A percentile compares a stretch with the other conserved stretches of the same genome.
These are phyloP conservation scores for Diutina pseudorugosa DNA, from an alignment of 1,139 yeast genomes.

Conservation along the genomic window DNA sequence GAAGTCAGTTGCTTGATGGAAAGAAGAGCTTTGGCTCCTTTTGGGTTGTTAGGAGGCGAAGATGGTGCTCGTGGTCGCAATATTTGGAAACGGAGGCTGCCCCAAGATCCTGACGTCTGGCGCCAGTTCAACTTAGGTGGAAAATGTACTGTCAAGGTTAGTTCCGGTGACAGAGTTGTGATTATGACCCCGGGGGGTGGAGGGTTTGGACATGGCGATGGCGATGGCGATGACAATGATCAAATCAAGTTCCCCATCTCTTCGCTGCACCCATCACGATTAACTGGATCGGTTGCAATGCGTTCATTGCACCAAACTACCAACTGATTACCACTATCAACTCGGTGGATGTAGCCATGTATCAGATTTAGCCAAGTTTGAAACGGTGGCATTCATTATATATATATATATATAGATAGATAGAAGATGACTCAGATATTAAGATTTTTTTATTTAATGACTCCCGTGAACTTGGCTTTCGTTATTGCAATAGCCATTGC, in stretches of 20 bases:
- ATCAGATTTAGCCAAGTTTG: background rate
- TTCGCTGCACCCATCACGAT: background rate
- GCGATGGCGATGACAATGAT: background rate
- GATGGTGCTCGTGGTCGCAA: conserved; percentile 51
- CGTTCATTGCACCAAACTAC: background rate
- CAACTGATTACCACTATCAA: background rate
- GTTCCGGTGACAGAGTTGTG: conserved; percentile 29
- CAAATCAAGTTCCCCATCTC: background rate
- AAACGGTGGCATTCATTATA: background rate
- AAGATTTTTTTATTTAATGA: background rate
- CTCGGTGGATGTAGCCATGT: background rate
- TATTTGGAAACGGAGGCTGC: conserved; percentile 30
- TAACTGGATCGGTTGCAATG: background rate
- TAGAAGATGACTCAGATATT: no score
- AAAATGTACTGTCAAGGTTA: conserved; percentile 26
- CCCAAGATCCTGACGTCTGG: conserved; percentile 12
- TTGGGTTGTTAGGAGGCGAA: conserved; percentile 49
- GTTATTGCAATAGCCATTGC: background rate
- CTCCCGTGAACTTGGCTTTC: background rate
- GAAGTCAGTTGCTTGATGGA: conserved; percentile 51
- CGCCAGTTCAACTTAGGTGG: conserved; percentile 26
- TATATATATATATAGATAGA: background rate
- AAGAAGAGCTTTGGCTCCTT: conserved; percentile 46
- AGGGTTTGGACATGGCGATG: conserved; percentile 27
- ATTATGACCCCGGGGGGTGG: conserved; percentile 47